Evolutionary conservation across 768 basidiomycete species (phyloP).

Genomic region (Lactarius akahatsu): DNA sequence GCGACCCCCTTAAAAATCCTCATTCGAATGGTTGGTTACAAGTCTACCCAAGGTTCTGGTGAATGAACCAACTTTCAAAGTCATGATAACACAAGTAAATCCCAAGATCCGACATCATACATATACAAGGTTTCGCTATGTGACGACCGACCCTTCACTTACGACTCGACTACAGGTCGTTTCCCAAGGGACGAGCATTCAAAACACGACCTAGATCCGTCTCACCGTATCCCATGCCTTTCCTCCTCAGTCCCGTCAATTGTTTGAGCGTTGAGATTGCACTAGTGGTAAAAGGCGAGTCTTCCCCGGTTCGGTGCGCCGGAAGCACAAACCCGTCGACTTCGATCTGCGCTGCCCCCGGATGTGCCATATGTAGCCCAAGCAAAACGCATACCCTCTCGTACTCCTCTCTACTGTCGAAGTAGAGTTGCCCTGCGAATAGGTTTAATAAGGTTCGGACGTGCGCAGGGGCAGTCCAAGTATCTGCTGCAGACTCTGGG

Average conservation of each 20-base stretch:
- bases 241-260: conserved; percentile 15
- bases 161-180: neutral
- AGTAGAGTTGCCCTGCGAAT: conserved; percentile 25
- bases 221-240: conserved; percentile 12
- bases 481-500: neutral
- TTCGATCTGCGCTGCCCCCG: conserved; percentile 1
- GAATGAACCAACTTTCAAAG: too few species aligned
- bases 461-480: conserved; percentile 12
- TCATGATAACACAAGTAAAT: too few species aligned
- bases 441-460: conserved; percentile 14
- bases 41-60: too few species aligned
- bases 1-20: too few species aligned
- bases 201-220: conserved; percentile 19
- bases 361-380: conserved; percentile 21
- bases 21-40: too few species aligned
- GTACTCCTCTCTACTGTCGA: conserved; percentile 23
- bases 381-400: conserved; percentile 19
- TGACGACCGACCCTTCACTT: neutral
- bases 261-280: conserved; percentile 6
- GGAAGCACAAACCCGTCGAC: conserved; percentile 20
- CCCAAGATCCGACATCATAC: too few species aligned
- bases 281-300: conserved; percentile 12
- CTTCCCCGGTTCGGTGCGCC: conserved; percentile 1
- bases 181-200: conserved; percentile 8
- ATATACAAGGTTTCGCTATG: too few species aligned